phyloP scores from a whole-genome alignment of 2,329 filamentous ascomycete genomes.

The Amauroascus verrucosus region DNA sequence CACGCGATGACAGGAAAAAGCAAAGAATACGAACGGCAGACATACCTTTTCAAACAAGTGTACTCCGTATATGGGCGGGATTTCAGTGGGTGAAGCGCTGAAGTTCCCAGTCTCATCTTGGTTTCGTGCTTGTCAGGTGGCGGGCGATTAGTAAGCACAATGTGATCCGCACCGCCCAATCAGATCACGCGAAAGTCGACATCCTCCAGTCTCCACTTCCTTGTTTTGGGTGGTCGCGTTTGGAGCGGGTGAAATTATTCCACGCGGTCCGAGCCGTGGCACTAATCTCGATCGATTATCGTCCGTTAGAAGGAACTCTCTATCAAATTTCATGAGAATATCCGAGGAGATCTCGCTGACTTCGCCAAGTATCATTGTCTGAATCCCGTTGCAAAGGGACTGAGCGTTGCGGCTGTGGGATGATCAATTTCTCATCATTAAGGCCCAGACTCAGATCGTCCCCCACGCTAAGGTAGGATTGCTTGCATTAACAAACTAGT shows the following conservation, averaged over 20 bases:
- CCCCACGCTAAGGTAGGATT: not conserved
- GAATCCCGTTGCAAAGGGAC: not conserved
- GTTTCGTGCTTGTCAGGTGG: not conserved
- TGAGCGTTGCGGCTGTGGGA: not conserved
- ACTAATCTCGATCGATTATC: too few relatives aligned
- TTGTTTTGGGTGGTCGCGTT: not conserved
- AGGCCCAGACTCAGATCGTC: not conserved
- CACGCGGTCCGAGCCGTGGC: slow-evolving; percentile 3
- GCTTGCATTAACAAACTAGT: not conserved
- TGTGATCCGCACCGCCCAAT: not conserved
- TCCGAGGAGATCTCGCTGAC: not conserved
- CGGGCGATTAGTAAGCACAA: not conserved
- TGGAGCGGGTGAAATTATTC: not conserved
- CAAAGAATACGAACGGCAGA: not conserved
- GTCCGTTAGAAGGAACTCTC: too few relatives aligned
- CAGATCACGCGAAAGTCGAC: not conserved
- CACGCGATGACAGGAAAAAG: slow-evolving; percentile 4
- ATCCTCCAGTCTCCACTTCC: not conserved
- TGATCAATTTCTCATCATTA: not conserved
- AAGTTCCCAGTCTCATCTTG: not conserved
- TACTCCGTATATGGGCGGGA: not conserved
- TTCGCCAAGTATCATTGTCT: too few relatives aligned
- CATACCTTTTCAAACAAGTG: not conserved
- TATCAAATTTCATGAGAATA: not conserved
- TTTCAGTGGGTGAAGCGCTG: not conserved